phyloP scores from a whole-genome alignment of 306 rosid species.

The Ammopiptanthus mongolicus region DNA sequence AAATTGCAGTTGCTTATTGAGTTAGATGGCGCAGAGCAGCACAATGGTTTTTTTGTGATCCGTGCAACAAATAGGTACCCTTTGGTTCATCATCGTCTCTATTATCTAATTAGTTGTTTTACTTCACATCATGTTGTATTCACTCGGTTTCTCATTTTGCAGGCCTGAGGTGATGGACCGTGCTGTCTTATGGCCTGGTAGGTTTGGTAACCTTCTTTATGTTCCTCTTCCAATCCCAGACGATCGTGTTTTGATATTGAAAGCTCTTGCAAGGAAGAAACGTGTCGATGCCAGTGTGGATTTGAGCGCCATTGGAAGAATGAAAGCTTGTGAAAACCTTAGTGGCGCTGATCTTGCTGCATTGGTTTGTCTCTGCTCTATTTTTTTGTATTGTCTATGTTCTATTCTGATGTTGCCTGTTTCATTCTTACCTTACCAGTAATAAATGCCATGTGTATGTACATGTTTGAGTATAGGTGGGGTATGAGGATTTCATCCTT shows the following conservation, averaged over 20 bases:
- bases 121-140: background rate
- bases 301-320: slow-evolving; percentile 47
- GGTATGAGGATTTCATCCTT: no score
- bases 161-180: slow-evolving; percentile 80
- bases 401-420: slow-evolving; percentile 19
- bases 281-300: slow-evolving; percentile 57
- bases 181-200: slow-evolving; percentile 75
- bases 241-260: slow-evolving; percentile 58
- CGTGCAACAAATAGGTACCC: no score
- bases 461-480: no score
- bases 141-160: slow-evolving; percentile 24
- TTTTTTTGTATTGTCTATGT: background rate
- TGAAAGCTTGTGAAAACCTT: slow-evolving; percentile 62
- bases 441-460: background rate
- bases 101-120: background rate
- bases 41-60: no score
- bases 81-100: no score
- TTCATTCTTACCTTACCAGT: background rate
- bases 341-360: slow-evolving; percentile 85
- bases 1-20: no score
- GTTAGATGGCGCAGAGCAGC: no score
- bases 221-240: slow-evolving; percentile 65
- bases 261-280: slow-evolving; percentile 64
- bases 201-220: slow-evolving; percentile 70
- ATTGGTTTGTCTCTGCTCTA: slow-evolving; percentile 46